phyloP scores from a whole-genome alignment of 1,284 basidiomycete species.

The Omphalotus olearius region DNA sequence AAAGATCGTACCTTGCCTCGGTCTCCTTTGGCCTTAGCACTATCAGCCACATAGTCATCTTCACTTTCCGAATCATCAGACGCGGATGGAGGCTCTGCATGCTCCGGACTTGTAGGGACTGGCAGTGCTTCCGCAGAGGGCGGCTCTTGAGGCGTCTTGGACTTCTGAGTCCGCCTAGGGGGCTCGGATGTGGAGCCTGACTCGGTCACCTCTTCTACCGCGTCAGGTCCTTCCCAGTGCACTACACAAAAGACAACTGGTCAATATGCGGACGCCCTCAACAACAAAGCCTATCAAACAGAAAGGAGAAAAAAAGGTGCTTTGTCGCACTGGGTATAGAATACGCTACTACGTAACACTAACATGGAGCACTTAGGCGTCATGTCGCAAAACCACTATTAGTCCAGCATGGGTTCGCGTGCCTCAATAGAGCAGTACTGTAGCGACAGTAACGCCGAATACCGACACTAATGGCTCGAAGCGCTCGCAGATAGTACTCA shows the following conservation, averaged over 20 bases:
- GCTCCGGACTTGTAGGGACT: constrained; percentile 20
- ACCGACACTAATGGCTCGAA: not conserved
- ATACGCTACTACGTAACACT: not conserved
- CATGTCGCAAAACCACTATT: no score
- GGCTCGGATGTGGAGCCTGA: constrained; percentile 16
- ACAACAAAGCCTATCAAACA: not conserved
- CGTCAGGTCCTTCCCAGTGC: constrained; percentile 65
- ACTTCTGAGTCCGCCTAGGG: constrained; percentile 17
- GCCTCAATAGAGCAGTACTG: not conserved
- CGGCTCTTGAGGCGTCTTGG: constrained; percentile 19
- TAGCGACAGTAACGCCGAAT: not conserved
- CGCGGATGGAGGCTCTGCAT: constrained; percentile 30
- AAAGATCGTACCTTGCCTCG: constrained; percentile 40
- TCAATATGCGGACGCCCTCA: constrained; percentile 2
- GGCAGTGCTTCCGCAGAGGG: constrained; percentile 19
- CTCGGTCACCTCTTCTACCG: constrained; percentile 37
- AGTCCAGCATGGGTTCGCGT: no score
- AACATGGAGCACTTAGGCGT: no score
- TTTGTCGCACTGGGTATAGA: constrained; percentile 5
- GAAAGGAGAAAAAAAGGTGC: not conserved
- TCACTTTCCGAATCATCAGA: constrained; percentile 55
- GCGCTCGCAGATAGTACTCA: constrained; percentile 6
- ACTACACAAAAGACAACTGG: constrained; percentile 35
- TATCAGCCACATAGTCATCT: constrained; percentile 56
- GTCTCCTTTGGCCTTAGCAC: constrained; percentile 25